Percentiles rank a stretch among this genome's conserved stretches.
Conservation (phyloP, 202 grass and related monocot species). For the Alloteropsis angusta region DNA sequence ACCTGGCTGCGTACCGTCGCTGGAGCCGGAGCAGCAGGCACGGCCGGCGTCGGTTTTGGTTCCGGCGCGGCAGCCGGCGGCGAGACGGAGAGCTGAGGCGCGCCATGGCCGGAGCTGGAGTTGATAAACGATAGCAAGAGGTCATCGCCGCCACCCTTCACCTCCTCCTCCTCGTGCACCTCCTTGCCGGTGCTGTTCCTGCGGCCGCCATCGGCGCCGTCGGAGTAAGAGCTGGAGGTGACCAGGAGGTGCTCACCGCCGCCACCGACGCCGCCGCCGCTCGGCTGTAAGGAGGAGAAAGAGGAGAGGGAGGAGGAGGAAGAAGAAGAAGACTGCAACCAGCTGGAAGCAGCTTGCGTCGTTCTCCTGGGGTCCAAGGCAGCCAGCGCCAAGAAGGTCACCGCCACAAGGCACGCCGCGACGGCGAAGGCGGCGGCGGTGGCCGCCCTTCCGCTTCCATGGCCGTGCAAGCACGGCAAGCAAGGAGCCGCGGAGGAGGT, state of each 20-base stretch:
- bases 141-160: not conserved
- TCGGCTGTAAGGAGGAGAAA: conserved; percentile 11
- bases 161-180: conserved; percentile 24
- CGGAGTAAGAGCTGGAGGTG: conserved; percentile 10
- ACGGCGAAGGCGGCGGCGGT: not conserved
- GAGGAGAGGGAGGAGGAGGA: not conserved
- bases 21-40: not conserved
- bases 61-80: not conserved
- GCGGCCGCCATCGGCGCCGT: not conserved
- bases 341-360: not conserved
- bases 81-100: not conserved
- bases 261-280: conserved; percentile 12
- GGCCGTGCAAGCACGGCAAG: conserved; percentile 24
- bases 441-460: not conserved
- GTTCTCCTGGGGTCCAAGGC: conserved; percentile 12
- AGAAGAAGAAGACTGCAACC: conserved; percentile 10
- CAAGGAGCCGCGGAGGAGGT: not conserved
- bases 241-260: conserved; percentile 23
- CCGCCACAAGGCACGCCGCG: conserved; percentile 21
- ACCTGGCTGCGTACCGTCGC: not conserved
- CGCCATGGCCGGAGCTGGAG: conserved; percentile 18
- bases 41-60: not conserved
- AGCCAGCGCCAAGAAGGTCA: conserved; percentile 6
- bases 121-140: not conserved
- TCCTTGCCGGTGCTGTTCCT: conserved; percentile 26